Base-by-base conservation (phyloP, 306 rosid species). In the Citrullus mucosospermus region DNA sequence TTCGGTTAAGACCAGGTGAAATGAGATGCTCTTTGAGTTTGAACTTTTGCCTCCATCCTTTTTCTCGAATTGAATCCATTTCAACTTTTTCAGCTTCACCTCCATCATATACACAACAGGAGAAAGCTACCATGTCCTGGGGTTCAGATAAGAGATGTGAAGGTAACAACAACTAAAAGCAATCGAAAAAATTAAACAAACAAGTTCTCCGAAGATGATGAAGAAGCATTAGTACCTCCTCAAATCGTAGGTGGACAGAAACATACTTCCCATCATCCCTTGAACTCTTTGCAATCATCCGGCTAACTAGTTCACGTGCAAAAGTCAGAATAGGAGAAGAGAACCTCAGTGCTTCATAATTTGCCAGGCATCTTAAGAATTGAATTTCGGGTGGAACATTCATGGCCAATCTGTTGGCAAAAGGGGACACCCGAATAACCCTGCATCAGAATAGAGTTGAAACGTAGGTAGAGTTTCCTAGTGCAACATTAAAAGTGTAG, bases 51-150 rank as follows among this genome's bases (percentile, higher is more conserved):
- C 80, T 86, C 98, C 98, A 95, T n/a, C 92, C 97, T 78, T 76
- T 95, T 83, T 92, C 90, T 84, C 98, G 87, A 80, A 83, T 84
- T 57, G 84, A 85, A 85, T 92, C 90, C 98, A 95, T 91, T 86
- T 88, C 93, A 59, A 80, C 51, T 65, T 89, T 92, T 82, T 92
- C 98, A 43, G 82, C 85, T 83, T 85, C 78, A 72, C 97, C 99
- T 60, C 99, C 97, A 78, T 91, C 97, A 82, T 96, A 96, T 70
- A 90, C 76, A 70, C 99, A 96, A 85, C 98, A 96, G 28, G 97
- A 96, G 87, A 96, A 96, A 57, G 99, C 99, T 41, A 96, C 88
- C 98, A 96, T 96, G 89, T 96, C 99, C 99, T 96, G 15, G 44
- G 53, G 57, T 78, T 77, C 41, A 77, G 25, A 77, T 72, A 15